phyloP scores from a whole-genome alignment of 2,329 filamentous ascomycete genomes.

The Ophioceras dolichostomum region DNA sequence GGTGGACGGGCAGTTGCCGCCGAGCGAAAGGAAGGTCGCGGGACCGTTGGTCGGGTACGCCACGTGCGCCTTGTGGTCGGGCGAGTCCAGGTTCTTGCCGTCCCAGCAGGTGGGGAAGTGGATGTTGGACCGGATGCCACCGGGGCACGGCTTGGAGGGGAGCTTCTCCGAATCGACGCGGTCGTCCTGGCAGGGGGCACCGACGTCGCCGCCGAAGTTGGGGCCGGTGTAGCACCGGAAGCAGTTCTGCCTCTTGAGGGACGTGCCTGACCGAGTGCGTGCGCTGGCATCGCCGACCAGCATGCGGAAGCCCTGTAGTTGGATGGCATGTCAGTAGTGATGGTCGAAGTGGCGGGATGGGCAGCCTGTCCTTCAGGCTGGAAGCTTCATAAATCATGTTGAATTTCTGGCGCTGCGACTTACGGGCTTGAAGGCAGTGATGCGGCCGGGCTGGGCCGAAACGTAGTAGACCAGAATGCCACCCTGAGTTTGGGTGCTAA shows the following conservation, averaged over 20 bases:
- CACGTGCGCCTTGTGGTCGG: constrained; percentile 31
- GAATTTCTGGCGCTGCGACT: too few species aligned
- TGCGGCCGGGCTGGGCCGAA: constrained; percentile 24
- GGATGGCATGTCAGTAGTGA: constrained; percentile 27
- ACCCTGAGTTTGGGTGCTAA: constrained; percentile 26
- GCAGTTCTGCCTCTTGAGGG: constrained; percentile 23
- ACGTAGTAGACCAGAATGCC: constrained; percentile 35
- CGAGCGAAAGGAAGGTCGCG: constrained; percentile 25
- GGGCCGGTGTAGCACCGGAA: constrained; percentile 32
- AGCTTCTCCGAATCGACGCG: constrained; percentile 25
- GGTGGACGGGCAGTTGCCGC: constrained; percentile 23
- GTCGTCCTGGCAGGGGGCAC: constrained; percentile 28
- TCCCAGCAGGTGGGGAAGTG: constrained; percentile 38
- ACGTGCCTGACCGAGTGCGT: constrained; percentile 17
- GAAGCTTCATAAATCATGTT: too few species aligned
- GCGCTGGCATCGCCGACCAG: constrained; percentile 28
- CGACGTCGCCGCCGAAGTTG: constrained; percentile 30
- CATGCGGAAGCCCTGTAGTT: constrained; percentile 36
- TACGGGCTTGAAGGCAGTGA: constrained; percentile 34
- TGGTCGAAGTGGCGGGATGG: constrained; percentile 17
- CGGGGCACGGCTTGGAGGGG: constrained; percentile 24
- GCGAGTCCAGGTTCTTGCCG: constrained; percentile 32
- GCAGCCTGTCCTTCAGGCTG: too few species aligned
- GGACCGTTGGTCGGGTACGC: constrained; percentile 25
- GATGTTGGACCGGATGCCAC: constrained; percentile 32